These are phyloP conservation scores for Phtheirospermum japonicum DNA, from an alignment of 257 asterid species.

Conservation along the genomic window DNA sequence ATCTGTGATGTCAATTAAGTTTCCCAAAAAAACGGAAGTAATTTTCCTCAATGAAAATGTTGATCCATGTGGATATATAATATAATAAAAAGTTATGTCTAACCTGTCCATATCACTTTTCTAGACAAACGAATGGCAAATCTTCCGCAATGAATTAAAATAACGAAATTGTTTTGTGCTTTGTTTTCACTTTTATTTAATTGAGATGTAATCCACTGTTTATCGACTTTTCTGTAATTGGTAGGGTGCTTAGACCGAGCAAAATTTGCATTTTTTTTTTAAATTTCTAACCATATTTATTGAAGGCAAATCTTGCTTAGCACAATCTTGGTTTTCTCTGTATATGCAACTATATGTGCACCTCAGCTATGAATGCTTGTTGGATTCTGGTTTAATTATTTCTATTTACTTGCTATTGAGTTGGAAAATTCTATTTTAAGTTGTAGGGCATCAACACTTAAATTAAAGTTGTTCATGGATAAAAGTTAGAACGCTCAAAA, in stretches of 20 bases:
- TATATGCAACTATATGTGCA: background rate
- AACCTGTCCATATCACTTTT: background rate
- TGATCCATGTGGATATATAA: background rate
- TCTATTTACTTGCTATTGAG: no score
- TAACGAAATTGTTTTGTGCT: background rate
- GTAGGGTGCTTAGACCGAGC: background rate
- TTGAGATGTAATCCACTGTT: no score
- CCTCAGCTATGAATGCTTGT: background rate
- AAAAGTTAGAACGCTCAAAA: background rate
- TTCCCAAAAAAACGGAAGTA: background rate
- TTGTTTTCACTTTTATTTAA: no score
- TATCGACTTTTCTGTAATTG: no score
- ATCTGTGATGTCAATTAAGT: background rate
- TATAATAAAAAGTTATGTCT: background rate
- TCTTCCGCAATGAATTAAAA: background rate
- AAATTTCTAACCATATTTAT: background rate
- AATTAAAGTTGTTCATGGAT: background rate
- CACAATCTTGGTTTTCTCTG: background rate
- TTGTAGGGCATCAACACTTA: no score
- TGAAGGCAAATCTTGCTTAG: constrained; percentile 19
- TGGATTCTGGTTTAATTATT: background rate
- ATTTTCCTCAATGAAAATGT: constrained; percentile 4
- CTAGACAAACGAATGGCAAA: background rate
- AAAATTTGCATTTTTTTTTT: constrained; percentile 5
- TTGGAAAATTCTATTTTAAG: no score